These are phyloP conservation scores for Flaveria sonorensis DNA, from an alignment of 129 eudicot species.

Conservation along the genomic window DNA sequence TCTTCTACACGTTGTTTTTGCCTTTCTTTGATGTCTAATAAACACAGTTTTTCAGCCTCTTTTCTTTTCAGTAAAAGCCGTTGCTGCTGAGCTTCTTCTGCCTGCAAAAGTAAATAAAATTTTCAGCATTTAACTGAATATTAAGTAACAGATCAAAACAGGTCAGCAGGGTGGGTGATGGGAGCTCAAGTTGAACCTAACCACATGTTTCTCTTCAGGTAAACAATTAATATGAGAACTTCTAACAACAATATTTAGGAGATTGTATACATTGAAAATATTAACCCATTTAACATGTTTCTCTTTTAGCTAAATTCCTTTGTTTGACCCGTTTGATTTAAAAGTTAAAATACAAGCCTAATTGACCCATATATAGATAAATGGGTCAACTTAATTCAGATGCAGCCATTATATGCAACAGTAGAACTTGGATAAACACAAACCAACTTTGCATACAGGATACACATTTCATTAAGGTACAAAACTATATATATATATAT, in stretches of 20 bases:
- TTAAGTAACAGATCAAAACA: neutral
- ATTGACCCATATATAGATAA: neutral
- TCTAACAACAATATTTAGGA: neutral
- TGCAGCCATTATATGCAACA: neutral
- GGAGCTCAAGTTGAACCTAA: neutral
- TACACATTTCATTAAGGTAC: no score
- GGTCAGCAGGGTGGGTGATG: neutral
- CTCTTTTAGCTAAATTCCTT: neutral
- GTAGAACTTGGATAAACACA: no score
- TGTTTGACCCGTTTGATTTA: neutral
- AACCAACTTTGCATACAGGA: no score
- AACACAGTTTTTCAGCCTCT: constrained; percentile 61
- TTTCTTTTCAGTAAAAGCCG: constrained; percentile 57
- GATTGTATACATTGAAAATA: neutral
- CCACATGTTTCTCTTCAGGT: no score
- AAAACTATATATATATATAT: no score
- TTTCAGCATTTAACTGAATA: neutral
- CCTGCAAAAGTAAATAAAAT: constrained; percentile 42
- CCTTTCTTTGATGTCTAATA: constrained; percentile 75
- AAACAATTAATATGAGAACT: neutral
- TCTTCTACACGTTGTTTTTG: constrained; percentile 80
- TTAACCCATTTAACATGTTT: neutral
- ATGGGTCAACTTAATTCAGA: neutral
- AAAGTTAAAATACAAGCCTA: neutral
- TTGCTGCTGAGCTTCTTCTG: constrained; percentile 64